Base-by-base conservation (phyloP, 2,329 filamentous ascomycete species). In the Aspergillus novoparasiticus region DNA sequence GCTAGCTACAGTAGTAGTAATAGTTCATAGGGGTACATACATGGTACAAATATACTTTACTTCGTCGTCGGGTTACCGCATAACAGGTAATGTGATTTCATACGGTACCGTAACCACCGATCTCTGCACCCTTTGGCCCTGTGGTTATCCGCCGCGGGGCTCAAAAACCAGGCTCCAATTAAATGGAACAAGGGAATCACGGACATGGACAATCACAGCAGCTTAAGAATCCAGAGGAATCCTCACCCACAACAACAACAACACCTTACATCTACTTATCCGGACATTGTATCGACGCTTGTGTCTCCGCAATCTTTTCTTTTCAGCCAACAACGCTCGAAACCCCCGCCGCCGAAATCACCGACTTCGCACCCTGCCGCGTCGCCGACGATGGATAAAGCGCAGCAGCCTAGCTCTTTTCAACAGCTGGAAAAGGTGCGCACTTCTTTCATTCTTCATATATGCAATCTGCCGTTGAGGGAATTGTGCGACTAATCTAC, bases 351-450 rank as follows among this genome's bases (percentile, higher is more conserved):
- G 48, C 46, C 67, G 57, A 62, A 63, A 59, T 58, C 59, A 36
- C 58, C 68, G 61, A 59, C 60, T 66, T 61, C 59, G 57, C 63
- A 58, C 58, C 26, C 53, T 50, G 51, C 53, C 45, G 45, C 59
- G 43, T 64, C 66, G 61, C 64, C 61, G 60, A 75, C 63, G 45
- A 98, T 98, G 94, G 94, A 97, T 81, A 91, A 92, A 75, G 92
- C 96, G 79, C 86, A 91, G 74, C 93, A 97, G 75, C 94, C 94
- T 61, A 96, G 91, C 82, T 98, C 94, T 66, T 99, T 99, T 85
- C 94, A 98, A 86, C 95, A 98, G 88, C 87, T 98, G 78, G 95
- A 99, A 82, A 99, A 94, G 80, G 81, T 82, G 72, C 58, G 68
- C 41, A 19, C 48, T 61, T 56, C 34, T 57, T 34, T 56, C 21